Base-by-base conservation (phyloP, 495 filamentous ascomycete species). In the Rhizodiscina lignyota region DNA sequence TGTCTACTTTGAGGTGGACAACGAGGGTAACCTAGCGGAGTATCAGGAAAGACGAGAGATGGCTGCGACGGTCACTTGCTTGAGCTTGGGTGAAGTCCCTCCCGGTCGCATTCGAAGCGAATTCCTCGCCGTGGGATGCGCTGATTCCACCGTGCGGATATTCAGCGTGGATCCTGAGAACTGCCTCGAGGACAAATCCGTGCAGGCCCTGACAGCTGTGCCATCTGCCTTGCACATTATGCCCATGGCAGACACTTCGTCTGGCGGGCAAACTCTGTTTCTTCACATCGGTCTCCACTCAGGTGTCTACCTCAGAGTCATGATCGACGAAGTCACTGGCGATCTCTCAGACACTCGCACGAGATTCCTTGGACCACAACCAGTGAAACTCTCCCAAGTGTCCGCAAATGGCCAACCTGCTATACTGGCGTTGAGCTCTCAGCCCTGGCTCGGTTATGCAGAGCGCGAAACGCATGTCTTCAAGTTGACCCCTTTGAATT, bases 1-100 rank as follows among this genome's bases (percentile, higher is more conserved):
- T 37, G 82, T 89, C 15, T 96, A 94, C 50, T 99, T 99, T 43
- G 91, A 94, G 54, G 82, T 92, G 77, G 91, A 92, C 50, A 66
- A 71, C 2, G 86, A 96, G 59, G 86, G 84, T 6, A 75, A 76
- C 4, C 62, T 99, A 11, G 83, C 84, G 20, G 87, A 96, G 56
- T 92, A 93, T 42, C 84, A 96, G 35, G 87, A 96, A 43, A 84
- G 87, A 56, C 80, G 80, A 42, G 79, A 91, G 50, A 92, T 96
- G 83, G 83, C 77, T 35, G 84, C 83, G n/a, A 92, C 84, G 0
- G 83, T 99, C 15, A 94, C 84, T 12, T 87, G 79, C 33, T 62
- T 99, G 12, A 92, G 84, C 49, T 63, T 99, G 38, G 91, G 86
- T n/a, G 77, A 84, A 31, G 85, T 96, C 13, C 86, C 87, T 0